phyloP scores from a whole-genome alignment of 2,329 filamentous ascomycete genomes.

The Ophiostoma sp. region DNA sequence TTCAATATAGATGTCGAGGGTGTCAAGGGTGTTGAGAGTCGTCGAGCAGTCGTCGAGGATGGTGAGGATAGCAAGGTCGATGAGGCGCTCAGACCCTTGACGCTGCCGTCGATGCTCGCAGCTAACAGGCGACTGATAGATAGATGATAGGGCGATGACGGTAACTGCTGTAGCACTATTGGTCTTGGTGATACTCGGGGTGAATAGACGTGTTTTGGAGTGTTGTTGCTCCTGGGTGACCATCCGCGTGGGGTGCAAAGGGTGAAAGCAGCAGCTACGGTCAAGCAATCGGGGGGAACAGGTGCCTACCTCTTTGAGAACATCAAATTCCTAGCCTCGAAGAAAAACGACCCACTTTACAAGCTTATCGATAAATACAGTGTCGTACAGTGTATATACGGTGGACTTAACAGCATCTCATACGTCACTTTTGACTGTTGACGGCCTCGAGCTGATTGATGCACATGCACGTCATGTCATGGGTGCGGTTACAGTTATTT shows the following conservation, averaged over 20 bases:
- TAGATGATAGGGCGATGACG: neutral
- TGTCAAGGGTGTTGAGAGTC: neutral
- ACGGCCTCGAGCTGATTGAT: neutral
- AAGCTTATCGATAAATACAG: slow-evolving; percentile 22
- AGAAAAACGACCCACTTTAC: neutral
- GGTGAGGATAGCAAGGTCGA: neutral
- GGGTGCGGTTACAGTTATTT: neutral
- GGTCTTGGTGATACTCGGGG: neutral
- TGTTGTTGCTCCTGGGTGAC: neutral
- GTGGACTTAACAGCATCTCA: neutral
- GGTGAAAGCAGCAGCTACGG: slow-evolving; percentile 1
- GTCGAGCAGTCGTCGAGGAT: neutral
- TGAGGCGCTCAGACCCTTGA: neutral
- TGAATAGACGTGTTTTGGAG: neutral
- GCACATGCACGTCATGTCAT: slow-evolving; percentile 3
- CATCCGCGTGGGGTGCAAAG: slow-evolving; percentile 9
- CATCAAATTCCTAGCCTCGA: neutral
- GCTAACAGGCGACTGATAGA: neutral
- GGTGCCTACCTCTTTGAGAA: neutral
- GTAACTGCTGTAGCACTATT: neutral
- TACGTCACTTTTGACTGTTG: slow-evolving; percentile 1
- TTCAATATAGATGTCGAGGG: neutral
- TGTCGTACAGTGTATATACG: neutral
- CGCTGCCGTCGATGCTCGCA: neutral
- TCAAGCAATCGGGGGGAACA: slow-evolving; percentile 10